A percentile compares a stretch with the other conserved stretches of the same genome.
Evolutionary conservation across 148 eudicot genomes (phyloP).

Genomic region (Mesembryanthemum crystallinum): DNA sequence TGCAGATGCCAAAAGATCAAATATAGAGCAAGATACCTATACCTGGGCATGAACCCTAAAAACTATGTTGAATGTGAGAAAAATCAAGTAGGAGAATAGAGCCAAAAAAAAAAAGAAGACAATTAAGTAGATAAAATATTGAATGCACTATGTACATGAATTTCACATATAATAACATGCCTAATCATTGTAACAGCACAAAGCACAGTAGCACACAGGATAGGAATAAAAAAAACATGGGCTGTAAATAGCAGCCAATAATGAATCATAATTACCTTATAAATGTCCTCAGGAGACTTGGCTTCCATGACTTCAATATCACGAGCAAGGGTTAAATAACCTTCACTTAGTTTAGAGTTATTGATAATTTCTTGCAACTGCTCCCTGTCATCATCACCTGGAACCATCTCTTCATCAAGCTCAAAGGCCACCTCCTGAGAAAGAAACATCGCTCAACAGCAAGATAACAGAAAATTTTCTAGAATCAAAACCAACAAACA

Average conservation of each 20-base stretch:
- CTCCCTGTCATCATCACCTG: slow-evolving; percentile 69
- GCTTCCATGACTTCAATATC: slow-evolving; percentile 99
- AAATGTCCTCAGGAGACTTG: slow-evolving; percentile 91
- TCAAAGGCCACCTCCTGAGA: slow-evolving; percentile 72
- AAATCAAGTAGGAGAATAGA: not conserved
- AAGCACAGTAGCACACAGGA: not conserved
- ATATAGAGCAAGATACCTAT: not conserved
- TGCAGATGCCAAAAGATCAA: not conserved
- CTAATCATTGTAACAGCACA: slow-evolving; percentile 5
- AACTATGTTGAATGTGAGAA: not conserved
- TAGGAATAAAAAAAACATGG: not conserved
- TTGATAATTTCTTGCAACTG: slow-evolving; percentile 73
- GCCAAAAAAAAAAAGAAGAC: not conserved
- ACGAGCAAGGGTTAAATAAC: slow-evolving; percentile 93
- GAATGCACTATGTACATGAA: not conserved
- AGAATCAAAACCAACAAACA: not conserved
- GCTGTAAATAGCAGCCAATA: not conserved
- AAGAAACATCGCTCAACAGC: not conserved
- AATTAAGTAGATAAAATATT: not conserved
- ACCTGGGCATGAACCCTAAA: not conserved
- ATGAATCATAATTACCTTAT: slow-evolving; percentile 53
- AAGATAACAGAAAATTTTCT: not conserved
- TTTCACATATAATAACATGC: not conserved
- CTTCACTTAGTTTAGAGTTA: slow-evolving; percentile 80
- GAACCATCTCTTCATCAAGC: slow-evolving; percentile 68